Conservation (phyloP, 1,284 basidiomycete species). For the Pseudozyma thailandica region DNA sequence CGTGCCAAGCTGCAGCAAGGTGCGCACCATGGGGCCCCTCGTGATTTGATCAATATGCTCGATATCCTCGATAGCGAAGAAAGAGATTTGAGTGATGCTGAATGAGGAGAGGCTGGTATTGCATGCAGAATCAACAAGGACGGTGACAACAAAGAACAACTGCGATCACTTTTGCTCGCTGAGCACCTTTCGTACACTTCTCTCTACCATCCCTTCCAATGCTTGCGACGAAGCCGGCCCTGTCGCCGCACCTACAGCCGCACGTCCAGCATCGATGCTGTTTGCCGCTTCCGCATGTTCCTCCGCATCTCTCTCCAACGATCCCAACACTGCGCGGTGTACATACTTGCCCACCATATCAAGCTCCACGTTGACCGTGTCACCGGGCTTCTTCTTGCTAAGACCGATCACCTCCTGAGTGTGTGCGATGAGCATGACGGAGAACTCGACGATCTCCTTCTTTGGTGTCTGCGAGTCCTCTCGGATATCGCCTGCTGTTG, state of each 20-base stretch:
- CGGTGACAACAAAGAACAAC: too few relatives aligned
- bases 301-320: constrained; percentile 43
- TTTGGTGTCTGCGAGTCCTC: constrained; percentile 36
- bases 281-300: constrained; percentile 22
- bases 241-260: constrained; percentile 20
- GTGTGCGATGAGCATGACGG: constrained; percentile 67
- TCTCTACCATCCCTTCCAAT: constrained; percentile 50
- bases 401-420: constrained; percentile 66
- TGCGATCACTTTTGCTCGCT: constrained; percentile 44
- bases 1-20: not conserved
- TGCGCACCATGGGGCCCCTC: too few relatives aligned
- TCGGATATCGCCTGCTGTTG: constrained; percentile 41
- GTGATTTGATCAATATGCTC: too few relatives aligned
- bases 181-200: constrained; percentile 47
- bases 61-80: too few relatives aligned
- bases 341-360: constrained; percentile 68
- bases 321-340: constrained; percentile 57
- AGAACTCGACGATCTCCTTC: constrained; percentile 64
- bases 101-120: too few relatives aligned
- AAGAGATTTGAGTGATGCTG: too few relatives aligned
- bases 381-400: constrained; percentile 60
- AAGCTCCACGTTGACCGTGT: constrained; percentile 65
- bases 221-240: constrained; percentile 39
- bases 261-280: constrained; percentile 37
- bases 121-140: too few relatives aligned